These are phyloP conservation scores for Clonostachys rhizophaga DNA, from an alignment of 2,329 filamentous ascomycete species.

Conservation along the genomic window DNA sequence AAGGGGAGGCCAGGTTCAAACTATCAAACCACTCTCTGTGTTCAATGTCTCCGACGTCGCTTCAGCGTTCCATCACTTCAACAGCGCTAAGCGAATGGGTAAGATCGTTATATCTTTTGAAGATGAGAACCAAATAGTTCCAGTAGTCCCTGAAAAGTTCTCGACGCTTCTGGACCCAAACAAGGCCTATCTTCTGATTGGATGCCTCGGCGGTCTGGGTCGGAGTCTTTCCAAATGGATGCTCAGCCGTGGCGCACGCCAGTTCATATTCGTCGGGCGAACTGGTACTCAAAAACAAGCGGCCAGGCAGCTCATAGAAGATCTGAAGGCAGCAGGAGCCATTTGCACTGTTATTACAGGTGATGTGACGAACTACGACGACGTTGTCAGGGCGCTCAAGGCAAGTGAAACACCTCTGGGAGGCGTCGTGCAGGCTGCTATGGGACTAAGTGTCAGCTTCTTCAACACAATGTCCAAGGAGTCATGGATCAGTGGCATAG, in stretches of 20 bases:
- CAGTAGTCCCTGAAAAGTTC: conserved; percentile 2
- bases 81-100: conserved; percentile 26
- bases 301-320: conserved; percentile 9
- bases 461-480: conserved; percentile 15
- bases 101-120: conserved; percentile 30
- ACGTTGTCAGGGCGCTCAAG: conserved; percentile 9
- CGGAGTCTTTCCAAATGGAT: conserved; percentile 23
- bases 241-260: conserved; percentile 16
- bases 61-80: conserved; percentile 25
- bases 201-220: conserved; percentile 21
- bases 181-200: conserved; percentile 10
- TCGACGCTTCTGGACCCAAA: conserved; percentile 3
- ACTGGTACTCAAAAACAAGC: conserved; percentile 14
- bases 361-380: conserved; percentile 7
- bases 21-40: conserved; percentile 5
- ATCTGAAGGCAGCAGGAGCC: conserved; percentile 11
- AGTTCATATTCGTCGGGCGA: conserved; percentile 22
- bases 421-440: conserved; percentile 25
- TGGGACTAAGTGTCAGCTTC: conserved; percentile 19
- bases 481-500: conserved; percentile 12
- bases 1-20: conserved; percentile 4
- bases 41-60: conserved; percentile 10
- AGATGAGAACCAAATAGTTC: conserved; percentile 2
- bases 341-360: conserved; percentile 12
- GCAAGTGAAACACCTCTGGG: conserved; percentile 10